A percentile compares a stretch with the other conserved stretches of the same genome.
phyloP scores from a whole-genome alignment of 768 basidiomycete genomes.

The Boletales sp. region DNA sequence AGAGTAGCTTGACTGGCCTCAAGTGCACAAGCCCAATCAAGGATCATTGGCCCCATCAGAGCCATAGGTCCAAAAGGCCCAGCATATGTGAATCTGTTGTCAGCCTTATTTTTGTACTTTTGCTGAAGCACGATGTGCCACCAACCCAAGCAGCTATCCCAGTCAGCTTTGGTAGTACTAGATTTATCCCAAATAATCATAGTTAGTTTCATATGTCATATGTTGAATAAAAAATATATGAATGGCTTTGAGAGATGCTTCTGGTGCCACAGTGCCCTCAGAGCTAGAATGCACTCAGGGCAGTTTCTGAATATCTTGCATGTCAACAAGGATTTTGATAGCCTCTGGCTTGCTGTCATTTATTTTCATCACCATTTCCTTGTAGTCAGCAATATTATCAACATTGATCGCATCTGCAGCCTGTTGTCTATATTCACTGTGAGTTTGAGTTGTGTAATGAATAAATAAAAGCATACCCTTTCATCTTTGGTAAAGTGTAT shows the following conservation, averaged over 20 bases:
- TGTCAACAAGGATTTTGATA: not conserved
- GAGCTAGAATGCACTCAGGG: not conserved
- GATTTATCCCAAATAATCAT: not conserved
- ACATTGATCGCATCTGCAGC: not conserved
- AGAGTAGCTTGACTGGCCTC: not conserved
- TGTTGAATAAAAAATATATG: not conserved
- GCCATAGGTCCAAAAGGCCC: not conserved
- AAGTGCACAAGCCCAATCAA: conserved; percentile 1
- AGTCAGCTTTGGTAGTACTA: not conserved
- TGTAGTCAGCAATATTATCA: not conserved
- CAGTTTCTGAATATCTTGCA: not conserved
- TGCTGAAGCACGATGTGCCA: not conserved
- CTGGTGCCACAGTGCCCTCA: too few relatives aligned
- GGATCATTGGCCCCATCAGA: not conserved
- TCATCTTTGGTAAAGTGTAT: not conserved
- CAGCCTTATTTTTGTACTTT: not conserved
- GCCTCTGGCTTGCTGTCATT: not conserved
- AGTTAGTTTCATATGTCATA: not conserved
- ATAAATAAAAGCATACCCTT: not conserved
- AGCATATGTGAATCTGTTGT: not conserved
- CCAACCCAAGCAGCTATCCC: not conserved
- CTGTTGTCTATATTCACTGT: not conserved
- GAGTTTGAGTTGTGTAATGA: not conserved
- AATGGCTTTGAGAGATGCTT: too few relatives aligned
- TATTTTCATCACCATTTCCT: not conserved